These are phyloP conservation scores for Metschnikowia hibisci DNA, from an alignment of 805 yeast species.

Conservation along the genomic window DNA sequence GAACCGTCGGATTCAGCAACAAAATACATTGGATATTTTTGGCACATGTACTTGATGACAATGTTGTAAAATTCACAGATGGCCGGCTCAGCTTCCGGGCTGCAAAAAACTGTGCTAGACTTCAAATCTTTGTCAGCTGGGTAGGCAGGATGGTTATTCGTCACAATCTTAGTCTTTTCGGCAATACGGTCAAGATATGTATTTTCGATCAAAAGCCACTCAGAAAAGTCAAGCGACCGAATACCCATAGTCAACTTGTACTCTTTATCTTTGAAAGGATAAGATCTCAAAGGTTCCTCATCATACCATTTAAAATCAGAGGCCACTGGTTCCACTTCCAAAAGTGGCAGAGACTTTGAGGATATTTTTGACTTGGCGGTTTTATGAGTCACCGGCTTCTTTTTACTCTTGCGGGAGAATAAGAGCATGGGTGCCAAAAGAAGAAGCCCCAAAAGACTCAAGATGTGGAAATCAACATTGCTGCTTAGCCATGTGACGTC, in stretches of 20 bases:
- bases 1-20: slow-evolving; percentile 12
- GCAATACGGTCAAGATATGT: slow-evolving; percentile 26
- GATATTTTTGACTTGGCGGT: not conserved
- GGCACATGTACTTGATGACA: slow-evolving; percentile 30
- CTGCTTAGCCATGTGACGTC: not conserved
- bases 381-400: not conserved
- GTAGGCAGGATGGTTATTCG: slow-evolving; percentile 33
- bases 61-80: slow-evolving; percentile 33
- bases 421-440: slow-evolving; percentile 2
- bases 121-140: slow-evolving; percentile 24
- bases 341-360: not conserved
- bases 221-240: slow-evolving; percentile 28
- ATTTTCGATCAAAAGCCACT: slow-evolving; percentile 41
- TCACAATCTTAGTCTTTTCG: slow-evolving; percentile 26
- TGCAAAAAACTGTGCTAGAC: slow-evolving; percentile 28
- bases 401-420: not conserved
- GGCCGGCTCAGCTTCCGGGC: slow-evolving; percentile 34
- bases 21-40: slow-evolving; percentile 39
- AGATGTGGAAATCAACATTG: not conserved
- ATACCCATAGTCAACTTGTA: slow-evolving; percentile 32
- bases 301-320: slow-evolving; percentile 14
- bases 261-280: slow-evolving; percentile 58
- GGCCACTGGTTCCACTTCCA: slow-evolving; percentile 11
- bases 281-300: slow-evolving; percentile 15
- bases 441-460: not conserved